phyloP scores from a whole-genome alignment of 2,329 filamentous ascomycete species.

The Pseudogymnoascus sp. region DNA sequence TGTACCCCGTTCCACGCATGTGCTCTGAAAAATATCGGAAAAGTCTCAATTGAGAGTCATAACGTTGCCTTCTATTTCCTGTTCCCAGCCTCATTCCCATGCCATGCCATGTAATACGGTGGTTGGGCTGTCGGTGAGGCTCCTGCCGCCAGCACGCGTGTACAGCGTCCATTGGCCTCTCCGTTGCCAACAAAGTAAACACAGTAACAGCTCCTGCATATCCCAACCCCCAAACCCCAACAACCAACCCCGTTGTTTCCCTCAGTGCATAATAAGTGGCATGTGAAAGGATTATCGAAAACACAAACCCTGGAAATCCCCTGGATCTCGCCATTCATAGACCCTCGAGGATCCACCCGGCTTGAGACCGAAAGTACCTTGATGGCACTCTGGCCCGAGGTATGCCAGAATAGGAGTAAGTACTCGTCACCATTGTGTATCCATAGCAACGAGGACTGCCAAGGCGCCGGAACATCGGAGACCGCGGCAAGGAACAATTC shows the following conservation, averaged over 20 bases:
- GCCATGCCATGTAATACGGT: background rate
- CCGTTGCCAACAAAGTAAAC: constrained; percentile 2
- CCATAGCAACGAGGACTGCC: background rate
- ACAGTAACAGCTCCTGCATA: background rate
- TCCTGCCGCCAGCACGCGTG: constrained; percentile 6
- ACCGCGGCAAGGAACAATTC: background rate
- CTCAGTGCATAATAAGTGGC: background rate
- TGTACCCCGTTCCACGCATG: background rate
- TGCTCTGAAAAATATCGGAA: background rate
- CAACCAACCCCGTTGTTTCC: background rate
- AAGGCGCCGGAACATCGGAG: background rate
- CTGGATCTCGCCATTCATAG: constrained; percentile 8
- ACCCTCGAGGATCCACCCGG: constrained; percentile 5
- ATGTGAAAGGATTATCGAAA: constrained; percentile 6
- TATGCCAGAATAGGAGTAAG: background rate
- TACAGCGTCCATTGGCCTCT: background rate
- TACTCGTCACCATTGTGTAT: constrained; percentile 4
- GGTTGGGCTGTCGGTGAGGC: constrained; percentile 8
- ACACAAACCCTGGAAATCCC: constrained; percentile 6
- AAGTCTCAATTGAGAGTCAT: constrained; percentile 1
- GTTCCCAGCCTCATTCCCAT: background rate
- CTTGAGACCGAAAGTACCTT: background rate
- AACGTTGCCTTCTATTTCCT: background rate
- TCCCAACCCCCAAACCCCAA: background rate
- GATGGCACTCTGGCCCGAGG: constrained; percentile 4